phyloP scores from a whole-genome alignment of 306 rosid genomes.

The Trifolium subterraneum region DNA sequence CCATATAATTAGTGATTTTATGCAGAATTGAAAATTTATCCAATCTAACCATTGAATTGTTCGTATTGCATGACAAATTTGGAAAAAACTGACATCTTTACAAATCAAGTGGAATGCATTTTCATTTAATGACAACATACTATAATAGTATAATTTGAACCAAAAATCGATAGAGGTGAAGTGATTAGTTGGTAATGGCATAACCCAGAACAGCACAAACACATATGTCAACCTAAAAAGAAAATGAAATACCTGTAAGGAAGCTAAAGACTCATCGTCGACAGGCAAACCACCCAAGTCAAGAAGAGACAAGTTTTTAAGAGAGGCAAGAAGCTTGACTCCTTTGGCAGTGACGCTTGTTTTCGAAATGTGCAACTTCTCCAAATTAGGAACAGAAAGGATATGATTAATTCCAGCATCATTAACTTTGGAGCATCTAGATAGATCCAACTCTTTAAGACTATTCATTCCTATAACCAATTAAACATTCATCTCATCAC shows the following conservation, averaged over 20 bases:
- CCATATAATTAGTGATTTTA: not conserved
- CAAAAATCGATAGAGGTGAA: not conserved
- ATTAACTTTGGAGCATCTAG: slow-evolving; percentile 74
- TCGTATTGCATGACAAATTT: slow-evolving; percentile 18
- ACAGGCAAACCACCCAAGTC: slow-evolving; percentile 92
- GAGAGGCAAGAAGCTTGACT: slow-evolving; percentile 68
- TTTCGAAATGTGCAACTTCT: slow-evolving; percentile 68
- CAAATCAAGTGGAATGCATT: not conserved
- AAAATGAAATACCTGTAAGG: slow-evolving; percentile 59
- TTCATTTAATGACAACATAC: not conserved
- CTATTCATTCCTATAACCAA: slow-evolving; percentile 63
- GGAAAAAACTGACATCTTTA: not conserved
- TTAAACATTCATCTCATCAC: slow-evolving; percentile 13
- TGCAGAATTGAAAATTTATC: not conserved
- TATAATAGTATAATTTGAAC: not conserved
- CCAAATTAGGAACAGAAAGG: slow-evolving; percentile 65
- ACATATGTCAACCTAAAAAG: not conserved
- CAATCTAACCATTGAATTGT: not conserved
- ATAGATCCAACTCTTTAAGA: slow-evolving; percentile 75
- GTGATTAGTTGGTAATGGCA: not conserved
- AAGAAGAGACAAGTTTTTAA: slow-evolving; percentile 62
- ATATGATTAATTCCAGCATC: slow-evolving; percentile 77
- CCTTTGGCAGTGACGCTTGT: slow-evolving; percentile 72
- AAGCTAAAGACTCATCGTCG: slow-evolving; percentile 63
- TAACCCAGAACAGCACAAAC: not conserved